Conservation (phyloP, 257 asterid genomes). For the Fraxinus pennsylvanica region DNA sequence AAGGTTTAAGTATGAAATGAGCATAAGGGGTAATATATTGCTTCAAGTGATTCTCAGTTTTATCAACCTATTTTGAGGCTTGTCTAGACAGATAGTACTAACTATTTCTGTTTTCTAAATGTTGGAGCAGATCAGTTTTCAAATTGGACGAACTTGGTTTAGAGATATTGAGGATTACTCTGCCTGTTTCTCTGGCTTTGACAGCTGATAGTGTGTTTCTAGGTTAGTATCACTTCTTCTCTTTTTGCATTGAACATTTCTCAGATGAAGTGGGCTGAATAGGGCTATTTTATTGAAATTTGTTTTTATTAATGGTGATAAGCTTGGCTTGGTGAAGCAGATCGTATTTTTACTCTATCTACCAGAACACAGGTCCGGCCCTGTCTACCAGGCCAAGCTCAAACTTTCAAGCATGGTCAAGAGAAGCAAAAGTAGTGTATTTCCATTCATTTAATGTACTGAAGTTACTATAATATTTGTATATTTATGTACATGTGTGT, state of each 20-base stretch:
- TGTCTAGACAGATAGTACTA: background rate
- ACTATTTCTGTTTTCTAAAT: background rate
- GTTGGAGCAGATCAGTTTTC: constrained; percentile 24
- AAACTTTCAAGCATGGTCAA: constrained; percentile 58
- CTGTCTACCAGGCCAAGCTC: background rate
- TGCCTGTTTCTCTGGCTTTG: constrained; percentile 77
- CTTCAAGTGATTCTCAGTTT: background rate
- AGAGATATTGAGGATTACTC: constrained; percentile 62
- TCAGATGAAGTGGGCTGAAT: no score
- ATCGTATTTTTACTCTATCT: no score
- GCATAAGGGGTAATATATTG: background rate
- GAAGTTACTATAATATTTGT: background rate
- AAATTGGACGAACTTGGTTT: constrained; percentile 66
- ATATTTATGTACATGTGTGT: background rate
- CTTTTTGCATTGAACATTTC: no score
- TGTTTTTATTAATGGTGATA: no score
- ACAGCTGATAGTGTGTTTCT: constrained; percentile 50
- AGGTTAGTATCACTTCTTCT: no score
- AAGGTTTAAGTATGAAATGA: background rate
- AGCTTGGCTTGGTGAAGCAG: no score
- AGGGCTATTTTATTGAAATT: no score
- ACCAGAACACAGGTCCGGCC: no score
- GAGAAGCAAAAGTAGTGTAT: constrained; percentile 64
- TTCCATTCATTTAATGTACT: constrained; percentile 16
- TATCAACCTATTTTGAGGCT: background rate